Percentiles rank a stretch among this genome's conserved stretches.
Evolutionary conservation across 306 rosid genomes (phyloP).

Genomic region (Vigna angularis): DNA sequence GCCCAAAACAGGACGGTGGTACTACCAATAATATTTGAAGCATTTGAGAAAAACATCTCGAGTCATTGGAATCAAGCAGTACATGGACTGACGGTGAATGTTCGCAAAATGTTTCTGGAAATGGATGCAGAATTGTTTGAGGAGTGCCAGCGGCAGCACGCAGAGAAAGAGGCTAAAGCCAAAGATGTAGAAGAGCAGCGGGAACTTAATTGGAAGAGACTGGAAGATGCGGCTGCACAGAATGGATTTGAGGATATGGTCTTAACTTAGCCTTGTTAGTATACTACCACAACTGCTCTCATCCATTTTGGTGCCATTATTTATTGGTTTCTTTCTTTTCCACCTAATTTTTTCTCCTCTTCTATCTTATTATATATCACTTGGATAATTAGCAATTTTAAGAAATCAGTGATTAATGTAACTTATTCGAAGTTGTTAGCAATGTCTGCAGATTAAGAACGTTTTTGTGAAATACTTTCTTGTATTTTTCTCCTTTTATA

Average conservation of each 20-base stretch:
- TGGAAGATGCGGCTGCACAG: constrained; percentile 80
- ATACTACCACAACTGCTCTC: constrained; percentile 40
- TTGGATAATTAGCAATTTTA: constrained; percentile 54
- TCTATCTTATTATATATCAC: constrained; percentile 51
- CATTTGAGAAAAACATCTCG: constrained; percentile 81
- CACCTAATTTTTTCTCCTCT: constrained; percentile 43
- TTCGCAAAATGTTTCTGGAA: constrained; percentile 90
- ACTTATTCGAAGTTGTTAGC: constrained; percentile 69
- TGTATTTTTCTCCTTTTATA: constrained; percentile 46
- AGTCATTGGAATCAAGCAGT: constrained; percentile 97
- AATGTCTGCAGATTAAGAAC: constrained; percentile 62
- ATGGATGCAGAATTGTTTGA: constrained; percentile 92
- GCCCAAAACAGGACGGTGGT: constrained; percentile 84
- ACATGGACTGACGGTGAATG: constrained; percentile 83
- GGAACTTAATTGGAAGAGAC: constrained; percentile 78
- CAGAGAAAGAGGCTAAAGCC: constrained; percentile 71
- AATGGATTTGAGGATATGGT: constrained; percentile 64
- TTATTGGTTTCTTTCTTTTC: constrained; percentile 50
- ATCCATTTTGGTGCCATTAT: constrained; percentile 60
- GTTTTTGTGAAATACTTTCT: constrained; percentile 61
- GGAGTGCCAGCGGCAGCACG: constrained; percentile 78
- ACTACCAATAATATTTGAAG: constrained; percentile 79
- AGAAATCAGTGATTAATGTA: constrained; percentile 67
- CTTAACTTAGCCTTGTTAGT: constrained; percentile 48
- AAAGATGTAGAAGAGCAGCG: constrained; percentile 68